Evolutionary conservation across 495 filamentous ascomycete species (phyloP), one percentile per base, ranked within the genome.

Genomic region (Tuber brumale): DNA sequence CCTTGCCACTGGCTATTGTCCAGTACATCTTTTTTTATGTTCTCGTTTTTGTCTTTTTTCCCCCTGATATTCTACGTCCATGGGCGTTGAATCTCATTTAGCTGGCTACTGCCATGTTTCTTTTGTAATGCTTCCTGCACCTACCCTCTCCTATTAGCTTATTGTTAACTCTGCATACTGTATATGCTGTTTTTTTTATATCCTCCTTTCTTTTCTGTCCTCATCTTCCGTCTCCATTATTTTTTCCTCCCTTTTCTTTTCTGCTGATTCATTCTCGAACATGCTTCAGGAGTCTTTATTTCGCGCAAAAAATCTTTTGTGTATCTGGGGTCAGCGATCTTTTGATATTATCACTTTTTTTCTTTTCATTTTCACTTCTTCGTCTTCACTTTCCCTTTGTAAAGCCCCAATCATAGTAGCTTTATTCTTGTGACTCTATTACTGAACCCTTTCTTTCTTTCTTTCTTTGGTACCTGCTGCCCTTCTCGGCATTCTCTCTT

Each of bases 71-170:
- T 76, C 78, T 71, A 76, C 35, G 77, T 70, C 69, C 72, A 73
- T 70, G 41, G 31, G 70, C 42, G 48, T 73, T 37, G 43, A 77
- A 51, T 74, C 69, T 45, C 74, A 77, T 71, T 76, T 71, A 79
- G 77, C 51, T 80, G 78, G 78, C 78, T 74, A 69, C 77, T 76
- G 78, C 77, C 78, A 73, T 72, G 69, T 44, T 76, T 80, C 78
- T 73, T 80, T 78, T 70, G 70, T 71, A 61, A 61, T 61, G 51
- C n/a, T 66, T 66, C 57, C 35, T 16, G 57, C 57, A 57, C 51
- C 31, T 66, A 2, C 57, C 57, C 27, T 66, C 57, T 35, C 27
- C 57, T 66, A 66, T 35, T 18, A 35, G 18, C 57, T 66, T 66
- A 66, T 35, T 66, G 31, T 66, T 35, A 66, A 31, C 27, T 35